Evolutionary conservation across 305 asterid species (phyloP).

Genomic region (Solanum chacoense): DNA sequence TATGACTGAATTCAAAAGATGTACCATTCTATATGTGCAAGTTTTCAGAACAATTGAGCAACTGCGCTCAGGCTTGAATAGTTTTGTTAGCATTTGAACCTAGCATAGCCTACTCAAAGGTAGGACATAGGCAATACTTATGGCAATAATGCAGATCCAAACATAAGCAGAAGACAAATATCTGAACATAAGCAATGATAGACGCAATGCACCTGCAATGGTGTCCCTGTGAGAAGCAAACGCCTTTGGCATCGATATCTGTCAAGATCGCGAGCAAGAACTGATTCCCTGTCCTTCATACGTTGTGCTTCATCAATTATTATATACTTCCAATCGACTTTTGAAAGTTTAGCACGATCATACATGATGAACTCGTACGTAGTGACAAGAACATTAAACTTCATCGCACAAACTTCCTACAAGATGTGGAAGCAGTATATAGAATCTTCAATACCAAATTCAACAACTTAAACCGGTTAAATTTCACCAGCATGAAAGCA

Average conservation of each 20-base stretch:
- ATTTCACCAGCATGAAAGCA: neutral
- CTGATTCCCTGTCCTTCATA: slow-evolving; percentile 99
- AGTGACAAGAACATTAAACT: slow-evolving; percentile 89
- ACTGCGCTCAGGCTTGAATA: neutral
- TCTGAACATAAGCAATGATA: neutral
- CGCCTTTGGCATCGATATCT: slow-evolving; percentile 99
- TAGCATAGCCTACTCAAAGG: neutral
- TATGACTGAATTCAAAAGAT: neutral
- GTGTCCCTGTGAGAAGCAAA: slow-evolving; percentile 98
- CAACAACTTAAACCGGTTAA: slow-evolving; percentile 1
- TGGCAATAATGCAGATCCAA: neutral
- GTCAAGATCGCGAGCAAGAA: slow-evolving; percentile 99
- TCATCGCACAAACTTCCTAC: slow-evolving; percentile 91
- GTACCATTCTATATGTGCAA: neutral
- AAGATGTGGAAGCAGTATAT: slow-evolving; percentile 23
- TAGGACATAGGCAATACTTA: neutral
- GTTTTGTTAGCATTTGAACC: neutral
- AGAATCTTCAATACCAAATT: slow-evolving; percentile 4
- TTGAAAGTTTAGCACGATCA: slow-evolving; percentile 81
- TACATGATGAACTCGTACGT: slow-evolving; percentile 81
- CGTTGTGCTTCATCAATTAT: slow-evolving; percentile 99
- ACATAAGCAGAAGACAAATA: neutral
- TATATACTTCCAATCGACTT: slow-evolving; percentile 91
- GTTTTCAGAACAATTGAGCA: neutral
- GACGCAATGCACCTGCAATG: slow-evolving; percentile 64